Base-by-base conservation (phyloP, 768 basidiomycete species). In the Fomitopsis pulvina region DNA sequence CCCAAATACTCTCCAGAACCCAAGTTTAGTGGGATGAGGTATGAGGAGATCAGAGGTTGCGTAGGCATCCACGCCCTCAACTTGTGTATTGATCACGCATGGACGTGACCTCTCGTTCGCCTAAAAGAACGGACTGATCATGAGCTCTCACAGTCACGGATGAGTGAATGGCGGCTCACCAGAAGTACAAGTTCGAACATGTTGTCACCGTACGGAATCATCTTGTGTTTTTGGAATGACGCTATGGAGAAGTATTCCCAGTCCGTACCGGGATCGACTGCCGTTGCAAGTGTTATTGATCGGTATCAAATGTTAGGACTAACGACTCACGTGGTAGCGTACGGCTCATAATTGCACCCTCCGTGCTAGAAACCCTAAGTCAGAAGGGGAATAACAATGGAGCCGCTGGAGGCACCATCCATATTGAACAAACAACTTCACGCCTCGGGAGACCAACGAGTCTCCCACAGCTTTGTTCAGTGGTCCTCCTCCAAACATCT, bases 41-140 rank as follows among this genome's bases (percentile, higher is more conserved):
- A 66, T 44, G 10, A 77, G 46, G 0, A 77, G 62, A 49, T 75
- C 75, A 27, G 61, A 66, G 0, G 71, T 73, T n/a, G 69, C 65
- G 51, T 69, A 74, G 0, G 62, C 68, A 3, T 55, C 52, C 2
- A 56, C 48, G 11, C 64, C 67, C 20, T 68, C 60, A 1, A 66
- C 53, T 27, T 53, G 50, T 8, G 60, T 66, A 50, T 74, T 73
- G 38, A 63, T 30, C 2, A 71, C 62, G 20, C 47, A 49, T 7
- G 52, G 60, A 24, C 20, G 24, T 11, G 16, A 29, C 12, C 20
- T 30, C 18, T 41, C 39, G 32, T 38, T 45, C 18, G 42, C 30
- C 50, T 45, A 29, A 37, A 16, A 30, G 11, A 18, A 30, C 16
- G 29, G n/a, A n/a, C 14, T 30, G 14, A 18, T 16, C 6, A 27